Evolutionary conservation across 1,284 basidiomycete genomes (phyloP).

Genomic region (Albatrellus sp.): DNA sequence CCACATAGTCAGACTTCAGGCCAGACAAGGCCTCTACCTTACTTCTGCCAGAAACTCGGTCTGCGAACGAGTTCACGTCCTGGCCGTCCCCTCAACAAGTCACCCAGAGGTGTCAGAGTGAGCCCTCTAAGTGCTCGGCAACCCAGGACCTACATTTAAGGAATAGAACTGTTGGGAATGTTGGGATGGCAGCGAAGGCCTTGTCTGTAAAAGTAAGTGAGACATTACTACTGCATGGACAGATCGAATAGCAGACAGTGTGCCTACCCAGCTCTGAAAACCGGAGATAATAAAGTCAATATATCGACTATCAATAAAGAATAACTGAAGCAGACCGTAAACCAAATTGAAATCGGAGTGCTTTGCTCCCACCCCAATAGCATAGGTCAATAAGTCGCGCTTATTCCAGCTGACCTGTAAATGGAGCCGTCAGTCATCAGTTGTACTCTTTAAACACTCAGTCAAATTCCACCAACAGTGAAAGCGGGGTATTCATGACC

Average conservation of each 20-base stretch:
- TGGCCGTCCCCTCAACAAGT: conserved; percentile 29
- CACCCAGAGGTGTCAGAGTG: no score
- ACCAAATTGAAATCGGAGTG: conserved; percentile 44
- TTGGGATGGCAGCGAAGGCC: conserved; percentile 39
- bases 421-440: neutral
- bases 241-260: neutral
- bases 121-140: neutral
- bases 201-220: conserved; percentile 22
- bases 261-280: conserved; percentile 17
- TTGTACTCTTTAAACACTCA: neutral
- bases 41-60: conserved; percentile 28
- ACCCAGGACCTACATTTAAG: conserved; percentile 36
- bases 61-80: conserved; percentile 56
- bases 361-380: conserved; percentile 62
- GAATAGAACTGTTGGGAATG: conserved; percentile 37
- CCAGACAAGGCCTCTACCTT: conserved; percentile 50
- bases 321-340: conserved; percentile 60
- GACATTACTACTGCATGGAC: neutral
- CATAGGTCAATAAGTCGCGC: conserved; percentile 56
- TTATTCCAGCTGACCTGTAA: conserved; percentile 61
- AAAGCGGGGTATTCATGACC: neutral
- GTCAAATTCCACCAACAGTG: neutral
- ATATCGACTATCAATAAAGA: conserved; percentile 2
- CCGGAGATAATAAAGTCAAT: neutral
- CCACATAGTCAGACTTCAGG: conserved; percentile 53